Conservation (phyloP, 768 basidiomycete species). For the Terana coerulea region DNA sequence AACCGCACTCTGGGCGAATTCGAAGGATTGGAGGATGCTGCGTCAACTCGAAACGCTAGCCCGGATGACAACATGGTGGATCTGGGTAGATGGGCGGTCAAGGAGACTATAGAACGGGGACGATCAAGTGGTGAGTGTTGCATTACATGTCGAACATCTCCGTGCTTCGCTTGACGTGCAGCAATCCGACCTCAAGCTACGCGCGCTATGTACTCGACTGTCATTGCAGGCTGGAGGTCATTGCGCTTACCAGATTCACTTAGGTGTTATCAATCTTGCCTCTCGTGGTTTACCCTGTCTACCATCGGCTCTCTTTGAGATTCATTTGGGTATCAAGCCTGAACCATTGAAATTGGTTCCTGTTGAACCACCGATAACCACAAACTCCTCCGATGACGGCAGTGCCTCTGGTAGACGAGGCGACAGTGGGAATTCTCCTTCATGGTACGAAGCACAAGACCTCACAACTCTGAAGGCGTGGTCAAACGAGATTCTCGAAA, state of each 20-base stretch:
- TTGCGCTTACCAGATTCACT: slow-evolving; percentile 35
- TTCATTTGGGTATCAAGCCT: slow-evolving; percentile 74
- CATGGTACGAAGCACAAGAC: slow-evolving; percentile 85
- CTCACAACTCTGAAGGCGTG: slow-evolving; percentile 70
- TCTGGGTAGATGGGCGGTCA: slow-evolving; percentile 61
- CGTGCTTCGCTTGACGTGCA: not conserved
- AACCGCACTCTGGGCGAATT: slow-evolving; percentile 33
- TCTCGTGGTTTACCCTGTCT: slow-evolving; percentile 70
- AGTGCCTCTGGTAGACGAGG: slow-evolving; percentile 29
- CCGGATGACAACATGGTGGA: slow-evolving; percentile 46
- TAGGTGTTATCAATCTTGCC: slow-evolving; percentile 72
- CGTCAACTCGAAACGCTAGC: slow-evolving; percentile 27
- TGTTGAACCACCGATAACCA: slow-evolving; percentile 53
- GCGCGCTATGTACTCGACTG: slow-evolving; percentile 24
- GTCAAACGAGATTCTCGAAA: slow-evolving; percentile 75
- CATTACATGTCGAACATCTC: not conserved
- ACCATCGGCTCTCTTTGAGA: slow-evolving; percentile 74
- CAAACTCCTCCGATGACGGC: slow-evolving; percentile 23
- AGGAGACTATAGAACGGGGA: slow-evolving; percentile 74
- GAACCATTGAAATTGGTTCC: slow-evolving; percentile 63
- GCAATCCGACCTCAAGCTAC: slow-evolving; percentile 29
- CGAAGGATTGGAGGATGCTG: slow-evolving; percentile 45
- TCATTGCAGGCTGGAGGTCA: too few species aligned
- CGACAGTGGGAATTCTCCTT: slow-evolving; percentile 43
- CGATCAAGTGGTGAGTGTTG: slow-evolving; percentile 65